phyloP scores from a whole-genome alignment of 192 early-diverging fungal genomes.

The Linnemannia hyalina region DNA sequence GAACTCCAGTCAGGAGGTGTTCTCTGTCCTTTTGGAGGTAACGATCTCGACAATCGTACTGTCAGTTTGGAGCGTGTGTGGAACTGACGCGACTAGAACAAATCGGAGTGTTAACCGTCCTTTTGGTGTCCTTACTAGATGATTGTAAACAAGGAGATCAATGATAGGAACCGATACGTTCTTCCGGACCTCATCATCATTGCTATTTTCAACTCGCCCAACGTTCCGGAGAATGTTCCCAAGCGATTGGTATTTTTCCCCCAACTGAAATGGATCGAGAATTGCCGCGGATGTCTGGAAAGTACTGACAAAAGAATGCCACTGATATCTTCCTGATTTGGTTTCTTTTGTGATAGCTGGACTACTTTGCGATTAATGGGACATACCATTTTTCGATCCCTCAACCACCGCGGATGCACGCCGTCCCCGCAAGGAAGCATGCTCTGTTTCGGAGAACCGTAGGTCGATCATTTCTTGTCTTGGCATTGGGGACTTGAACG shows the following conservation, averaged over 20 bases:
- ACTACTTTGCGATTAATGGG: conserved; percentile 54
- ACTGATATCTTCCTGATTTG: not conserved
- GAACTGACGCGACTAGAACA: not conserved
- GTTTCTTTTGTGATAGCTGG: conserved; percentile 12
- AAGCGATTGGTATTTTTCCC: conserved; percentile 51
- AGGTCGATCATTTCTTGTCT: not conserved
- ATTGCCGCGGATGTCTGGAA: not conserved
- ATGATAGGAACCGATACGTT: conserved; percentile 44
- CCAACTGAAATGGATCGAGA: not conserved
- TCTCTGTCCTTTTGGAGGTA: conserved; percentile 56
- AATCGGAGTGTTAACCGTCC: not conserved
- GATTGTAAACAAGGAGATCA: conserved; percentile 54
- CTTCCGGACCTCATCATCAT: conserved; percentile 55
- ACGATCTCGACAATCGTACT: not conserved
- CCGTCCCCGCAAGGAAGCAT: conserved; percentile 37
- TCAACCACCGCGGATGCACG: conserved; percentile 23
- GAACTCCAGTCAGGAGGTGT: conserved; percentile 52
- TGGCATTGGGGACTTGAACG: too few species aligned
- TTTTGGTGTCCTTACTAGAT: conserved; percentile 25
- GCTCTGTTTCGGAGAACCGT: conserved; percentile 46
- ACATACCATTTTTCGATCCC: conserved; percentile 33
- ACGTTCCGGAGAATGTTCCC: conserved; percentile 50
- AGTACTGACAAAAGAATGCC: not conserved
- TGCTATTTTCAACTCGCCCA: conserved; percentile 45
- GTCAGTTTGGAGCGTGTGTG: not conserved